Percentiles rank a stretch among this genome's conserved stretches.
Conservation (phyloP, 345 rosid species). For the Ceriops zippeliana region DNA sequence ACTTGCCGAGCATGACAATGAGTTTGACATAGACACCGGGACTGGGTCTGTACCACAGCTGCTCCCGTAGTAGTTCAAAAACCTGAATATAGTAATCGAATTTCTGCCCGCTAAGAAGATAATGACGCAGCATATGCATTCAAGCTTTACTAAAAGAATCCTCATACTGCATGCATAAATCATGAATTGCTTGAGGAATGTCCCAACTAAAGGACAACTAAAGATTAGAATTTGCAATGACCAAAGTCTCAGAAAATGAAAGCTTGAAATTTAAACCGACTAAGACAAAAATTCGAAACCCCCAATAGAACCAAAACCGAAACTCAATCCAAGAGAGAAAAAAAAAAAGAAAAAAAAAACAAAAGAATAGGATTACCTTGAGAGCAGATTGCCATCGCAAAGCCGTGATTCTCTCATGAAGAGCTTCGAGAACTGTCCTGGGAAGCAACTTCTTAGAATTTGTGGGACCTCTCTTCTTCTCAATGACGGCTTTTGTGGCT, state of each 20-base stretch:
- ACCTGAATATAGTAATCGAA: conserved; percentile 41
- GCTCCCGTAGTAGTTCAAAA: conserved; percentile 71
- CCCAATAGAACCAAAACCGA: neutral
- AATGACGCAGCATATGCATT: neutral
- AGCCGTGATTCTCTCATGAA: conserved; percentile 78
- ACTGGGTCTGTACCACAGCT: conserved; percentile 79
- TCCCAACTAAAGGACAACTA: too few species aligned
- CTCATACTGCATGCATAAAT: too few species aligned
- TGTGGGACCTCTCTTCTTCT: conserved; percentile 62
- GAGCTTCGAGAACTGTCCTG: conserved; percentile 76
- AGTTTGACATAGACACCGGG: conserved; percentile 66
- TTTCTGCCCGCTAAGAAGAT: neutral
- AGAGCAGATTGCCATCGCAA: conserved; percentile 93
- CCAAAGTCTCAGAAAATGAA: too few species aligned
- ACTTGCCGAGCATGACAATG: conserved; percentile 89
- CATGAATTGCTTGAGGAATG: too few species aligned
- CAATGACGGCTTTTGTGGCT: conserved; percentile 72
- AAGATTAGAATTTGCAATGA: too few species aligned
- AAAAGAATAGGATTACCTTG: conserved; percentile 35
- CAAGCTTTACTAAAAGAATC: too few species aligned
- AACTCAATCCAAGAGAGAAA: neutral
- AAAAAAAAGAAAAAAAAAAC: neutral
- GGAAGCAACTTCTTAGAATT: conserved; percentile 80
- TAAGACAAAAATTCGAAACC: neutral
- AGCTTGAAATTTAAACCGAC: too few species aligned